These are phyloP conservation scores for Triticum urartu DNA, from an alignment of 176 grass and related monocot genomes.

Conservation along the genomic window DNA sequence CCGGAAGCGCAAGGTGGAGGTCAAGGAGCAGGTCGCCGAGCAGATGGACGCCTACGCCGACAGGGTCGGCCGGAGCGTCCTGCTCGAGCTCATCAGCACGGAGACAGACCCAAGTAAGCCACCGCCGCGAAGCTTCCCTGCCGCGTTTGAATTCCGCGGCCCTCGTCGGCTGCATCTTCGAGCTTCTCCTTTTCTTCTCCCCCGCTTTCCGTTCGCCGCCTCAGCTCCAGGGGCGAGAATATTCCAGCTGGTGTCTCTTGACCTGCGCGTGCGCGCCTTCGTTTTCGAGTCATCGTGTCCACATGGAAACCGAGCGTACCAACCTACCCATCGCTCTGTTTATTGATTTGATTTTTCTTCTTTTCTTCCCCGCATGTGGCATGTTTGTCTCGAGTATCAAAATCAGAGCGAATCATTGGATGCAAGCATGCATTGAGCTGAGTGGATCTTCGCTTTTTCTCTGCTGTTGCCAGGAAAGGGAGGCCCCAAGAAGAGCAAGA, in stretches of 20 bases:
- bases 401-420: neutral
- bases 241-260: conserved; percentile 47
- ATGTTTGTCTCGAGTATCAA: neutral
- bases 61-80: conserved; percentile 50
- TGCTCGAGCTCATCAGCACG: conserved; percentile 79
- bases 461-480: conserved; percentile 33
- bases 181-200: neutral
- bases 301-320: conserved; percentile 30
- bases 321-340: neutral
- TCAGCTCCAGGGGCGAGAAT: conserved; percentile 23
- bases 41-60: conserved; percentile 75
- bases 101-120: conserved; percentile 74
- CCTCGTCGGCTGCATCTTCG: neutral
- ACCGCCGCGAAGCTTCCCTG: neutral
- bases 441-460: neutral
- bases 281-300: conserved; percentile 14
- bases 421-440: neutral
- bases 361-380: neutral
- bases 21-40: conserved; percentile 44
- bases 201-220: neutral
- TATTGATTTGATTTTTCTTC: conserved; percentile 17
- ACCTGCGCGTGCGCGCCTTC: neutral
- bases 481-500: conserved; percentile 54
- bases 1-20: conserved; percentile 59
- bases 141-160: neutral